Base-by-base conservation (phyloP, 1,139 yeast genomes). In the Saccharomyces pastorianus region DNA sequence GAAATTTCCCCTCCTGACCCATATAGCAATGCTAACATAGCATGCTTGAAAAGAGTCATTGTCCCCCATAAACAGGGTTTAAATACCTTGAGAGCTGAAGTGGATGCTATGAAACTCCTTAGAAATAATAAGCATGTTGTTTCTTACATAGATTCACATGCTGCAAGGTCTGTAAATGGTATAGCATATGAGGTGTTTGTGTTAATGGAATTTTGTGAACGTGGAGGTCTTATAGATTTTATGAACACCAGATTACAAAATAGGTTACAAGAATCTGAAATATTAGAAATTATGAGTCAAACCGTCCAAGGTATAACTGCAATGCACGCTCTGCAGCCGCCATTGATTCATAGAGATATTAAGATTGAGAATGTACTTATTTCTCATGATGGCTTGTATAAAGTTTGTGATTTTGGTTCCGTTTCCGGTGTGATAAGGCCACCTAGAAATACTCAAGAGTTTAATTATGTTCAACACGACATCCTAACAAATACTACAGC, bases 351-450 rank as follows among this genome's bases (percentile, higher is more conserved):
- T 67, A 73, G 93, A 54, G 95, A 86, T 68, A 80, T 86, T 58
- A 86, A 86, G 71, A 85, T 86, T 59, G 95, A 86, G 66, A 86
- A 86, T 66, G 90, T 86, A 7, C 72, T 86, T 53, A 78, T 85
- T 27, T 83, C 84, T 53, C 74, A 78, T 7, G 71, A 77, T 28
- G 74, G 79, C 20, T 73, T 75, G 53, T 86, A 80, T 70, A 86
- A 85, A 63, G 71, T 86, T n/a, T 85, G 90, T 67, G 95, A 86
- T 71, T 86, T 86, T 68, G 95, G 95, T 1, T 84, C 90, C 11
- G 84, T 89, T 0, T 75, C 84, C 44, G 73, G 81, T 2, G 78
- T 82, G 4, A 73, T 84, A 14, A 72, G 82, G 56, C 85, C 89
- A 0, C 91, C 95, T 5, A 76, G 77, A 55, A 81, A 77, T 58